Percentiles rank a stretch among this genome's conserved stretches.
These are phyloP conservation scores for Berkeleyomyces rouxiae DNA, from an alignment of 2,329 filamentous ascomycete species.

Conservation along the genomic window DNA sequence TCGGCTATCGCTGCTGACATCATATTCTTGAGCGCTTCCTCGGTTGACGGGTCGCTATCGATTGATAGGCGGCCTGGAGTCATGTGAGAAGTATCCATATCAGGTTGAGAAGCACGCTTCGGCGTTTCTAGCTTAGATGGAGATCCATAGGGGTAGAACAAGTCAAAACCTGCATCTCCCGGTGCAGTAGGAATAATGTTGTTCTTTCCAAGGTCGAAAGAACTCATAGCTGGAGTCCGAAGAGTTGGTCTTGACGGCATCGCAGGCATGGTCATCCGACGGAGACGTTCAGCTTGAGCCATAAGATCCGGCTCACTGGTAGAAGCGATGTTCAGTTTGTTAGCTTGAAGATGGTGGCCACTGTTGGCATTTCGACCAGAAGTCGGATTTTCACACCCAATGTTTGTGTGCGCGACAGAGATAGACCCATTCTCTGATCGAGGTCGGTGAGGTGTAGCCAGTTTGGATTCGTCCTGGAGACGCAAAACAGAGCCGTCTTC, in stretches of 20 bases:
- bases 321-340: slow-evolving; percentile 20
- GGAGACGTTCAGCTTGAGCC: slow-evolving; percentile 39
- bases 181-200: slow-evolving; percentile 1
- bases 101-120: neutral
- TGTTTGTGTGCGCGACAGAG: slow-evolving; percentile 18
- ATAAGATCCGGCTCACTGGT: slow-evolving; percentile 38
- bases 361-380: slow-evolving; percentile 17
- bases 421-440: slow-evolving; percentile 24
- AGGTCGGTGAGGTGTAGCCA: slow-evolving; percentile 22
- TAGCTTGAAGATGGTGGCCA: neutral
- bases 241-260: slow-evolving; percentile 14
- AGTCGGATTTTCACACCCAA: slow-evolving; percentile 17
- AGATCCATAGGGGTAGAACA: neutral
- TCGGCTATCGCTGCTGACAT: neutral
- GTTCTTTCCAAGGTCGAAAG: neutral
- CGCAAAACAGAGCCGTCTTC: slow-evolving; percentile 24
- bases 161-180: slow-evolving; percentile 1
- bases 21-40: neutral
- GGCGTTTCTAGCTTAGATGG: neutral
- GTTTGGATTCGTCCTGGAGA: slow-evolving; percentile 6
- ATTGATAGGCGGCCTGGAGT: neutral
- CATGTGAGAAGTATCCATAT: neutral
- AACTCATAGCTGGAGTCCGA: neutral
- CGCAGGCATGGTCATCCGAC: slow-evolving; percentile 38
- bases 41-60: neutral